These are phyloP conservation scores for Phyllosticta paracitricarpa DNA, from an alignment of 2,329 filamentous ascomycete genomes.

Conservation along the genomic window DNA sequence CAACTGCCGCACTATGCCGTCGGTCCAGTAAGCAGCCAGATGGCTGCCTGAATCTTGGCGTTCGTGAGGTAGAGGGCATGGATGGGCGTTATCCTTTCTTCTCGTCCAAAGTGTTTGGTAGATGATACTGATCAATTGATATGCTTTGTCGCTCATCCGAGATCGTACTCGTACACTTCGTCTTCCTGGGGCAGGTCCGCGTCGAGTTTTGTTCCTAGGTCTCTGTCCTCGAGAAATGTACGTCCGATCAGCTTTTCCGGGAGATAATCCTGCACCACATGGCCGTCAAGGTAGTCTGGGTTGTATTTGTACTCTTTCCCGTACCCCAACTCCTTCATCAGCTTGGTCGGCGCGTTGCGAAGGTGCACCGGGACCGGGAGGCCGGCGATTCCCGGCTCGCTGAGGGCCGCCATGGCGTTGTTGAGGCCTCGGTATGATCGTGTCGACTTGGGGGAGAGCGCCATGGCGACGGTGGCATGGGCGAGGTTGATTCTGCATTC, in stretches of 20 bases:
- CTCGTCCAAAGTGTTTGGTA: not conserved
- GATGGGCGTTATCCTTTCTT: not conserved
- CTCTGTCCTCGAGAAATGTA: conserved; percentile 65
- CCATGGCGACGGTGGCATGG: conserved; percentile 74
- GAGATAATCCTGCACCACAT: conserved; percentile 81
- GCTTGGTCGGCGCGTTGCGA: conserved; percentile 78
- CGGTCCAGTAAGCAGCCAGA: not conserved
- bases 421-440: conserved; percentile 73
- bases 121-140: not conserved
- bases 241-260: conserved; percentile 63
- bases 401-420: conserved; percentile 66
- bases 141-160: not conserved
- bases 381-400: conserved; percentile 70
- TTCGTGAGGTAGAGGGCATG: not conserved
- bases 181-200: conserved; percentile 42
- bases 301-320: conserved; percentile 95
- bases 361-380: conserved; percentile 80
- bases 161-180: conserved; percentile 9
- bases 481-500: conserved; percentile 89
- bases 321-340: conserved; percentile 91
- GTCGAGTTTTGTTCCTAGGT: conserved; percentile 73
- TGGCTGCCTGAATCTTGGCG: not conserved
- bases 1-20: not conserved
- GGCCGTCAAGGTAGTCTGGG: conserved; percentile 75
- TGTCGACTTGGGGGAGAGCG: conserved; percentile 75